phyloP scores from a whole-genome alignment of 2,329 filamentous ascomycete species.

The Fonsecaea pedrosoi region DNA sequence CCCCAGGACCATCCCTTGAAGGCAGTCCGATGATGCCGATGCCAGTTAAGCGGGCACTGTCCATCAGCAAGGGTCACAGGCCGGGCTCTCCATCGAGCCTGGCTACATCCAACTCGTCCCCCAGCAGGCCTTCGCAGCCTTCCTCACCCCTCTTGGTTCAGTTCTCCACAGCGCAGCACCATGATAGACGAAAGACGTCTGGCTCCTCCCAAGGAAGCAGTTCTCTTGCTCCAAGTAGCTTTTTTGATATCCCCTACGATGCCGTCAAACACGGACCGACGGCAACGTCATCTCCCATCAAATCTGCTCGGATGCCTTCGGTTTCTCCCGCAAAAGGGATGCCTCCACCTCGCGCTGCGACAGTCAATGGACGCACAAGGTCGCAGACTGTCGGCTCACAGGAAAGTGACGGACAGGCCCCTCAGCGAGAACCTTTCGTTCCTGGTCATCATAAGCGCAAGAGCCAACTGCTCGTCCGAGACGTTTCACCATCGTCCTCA shows the following conservation, averaged over 20 bases:
- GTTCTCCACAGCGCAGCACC: constrained; percentile 83
- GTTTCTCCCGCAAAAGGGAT: constrained; percentile 67
- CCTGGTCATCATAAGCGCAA: constrained; percentile 82
- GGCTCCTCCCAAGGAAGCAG: constrained; percentile 74
- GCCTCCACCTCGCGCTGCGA: constrained; percentile 65
- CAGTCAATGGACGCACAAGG: constrained; percentile 71
- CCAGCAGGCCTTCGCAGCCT: constrained; percentile 81
- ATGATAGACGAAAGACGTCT: constrained; percentile 88
- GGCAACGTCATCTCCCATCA: constrained; percentile 61
- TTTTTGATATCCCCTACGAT: constrained; percentile 72
- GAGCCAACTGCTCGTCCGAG: constrained; percentile 84
- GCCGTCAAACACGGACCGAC: constrained; percentile 58
- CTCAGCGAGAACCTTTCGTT: constrained; percentile 66
- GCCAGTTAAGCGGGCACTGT: constrained; percentile 80
- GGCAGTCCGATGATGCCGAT: constrained; percentile 83
- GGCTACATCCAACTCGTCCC: constrained; percentile 82
- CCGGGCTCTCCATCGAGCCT: constrained; percentile 85
- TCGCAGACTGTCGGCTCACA: constrained; percentile 95
- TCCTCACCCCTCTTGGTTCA: constrained; percentile 95
- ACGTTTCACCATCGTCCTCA: constrained; percentile 91
- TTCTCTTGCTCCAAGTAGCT: constrained; percentile 72
- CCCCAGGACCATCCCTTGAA: constrained; percentile 75
- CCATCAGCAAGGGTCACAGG: constrained; percentile 80
- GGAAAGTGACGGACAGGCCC: constrained; percentile 77
- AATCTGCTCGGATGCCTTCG: constrained; percentile 50